Conservation (phyloP, 2,329 filamentous ascomycete genomes). For the Pseudopithomyces chartarum region DNA sequence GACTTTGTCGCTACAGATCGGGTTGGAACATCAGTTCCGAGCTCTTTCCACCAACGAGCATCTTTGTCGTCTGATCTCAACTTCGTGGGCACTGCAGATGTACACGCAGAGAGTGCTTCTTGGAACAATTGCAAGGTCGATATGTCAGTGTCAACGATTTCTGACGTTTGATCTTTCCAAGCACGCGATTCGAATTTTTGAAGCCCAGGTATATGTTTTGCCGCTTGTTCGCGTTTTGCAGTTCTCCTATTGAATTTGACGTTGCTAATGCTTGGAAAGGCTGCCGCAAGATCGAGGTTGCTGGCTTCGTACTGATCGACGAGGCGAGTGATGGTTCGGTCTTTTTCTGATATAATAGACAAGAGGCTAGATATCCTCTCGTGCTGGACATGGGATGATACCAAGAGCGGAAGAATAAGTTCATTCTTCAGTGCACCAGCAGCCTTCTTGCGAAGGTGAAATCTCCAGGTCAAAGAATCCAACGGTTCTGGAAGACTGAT, state of each 20-base stretch:
- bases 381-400: conserved; percentile 53
- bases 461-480: conserved; percentile 67
- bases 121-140: conserved; percentile 41
- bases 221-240: conserved; percentile 57
- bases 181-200: conserved; percentile 56
- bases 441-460: conserved; percentile 57
- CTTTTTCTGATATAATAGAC: conserved; percentile 59
- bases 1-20: conserved; percentile 14
- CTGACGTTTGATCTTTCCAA: conserved; percentile 48
- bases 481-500: conserved; percentile 68
- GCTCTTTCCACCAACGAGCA: conserved; percentile 26
- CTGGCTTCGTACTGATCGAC: conserved; percentile 63
- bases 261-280: conserved; percentile 61
- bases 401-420: conserved; percentile 60
- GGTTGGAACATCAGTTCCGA: conserved; percentile 19
- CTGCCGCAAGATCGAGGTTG: conserved; percentile 59
- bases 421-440: conserved; percentile 52
- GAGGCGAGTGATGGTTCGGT: conserved; percentile 62
- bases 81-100: conserved; percentile 28
- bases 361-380: conserved; percentile 56
- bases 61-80: conserved; percentile 22
- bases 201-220: conserved; percentile 59
- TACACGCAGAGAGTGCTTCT: conserved; percentile 36
- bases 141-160: conserved; percentile 27
- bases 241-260: conserved; percentile 51